Conservation (phyloP, 2,329 filamentous ascomycete genomes). For the Ophiostoma sp. region DNA sequence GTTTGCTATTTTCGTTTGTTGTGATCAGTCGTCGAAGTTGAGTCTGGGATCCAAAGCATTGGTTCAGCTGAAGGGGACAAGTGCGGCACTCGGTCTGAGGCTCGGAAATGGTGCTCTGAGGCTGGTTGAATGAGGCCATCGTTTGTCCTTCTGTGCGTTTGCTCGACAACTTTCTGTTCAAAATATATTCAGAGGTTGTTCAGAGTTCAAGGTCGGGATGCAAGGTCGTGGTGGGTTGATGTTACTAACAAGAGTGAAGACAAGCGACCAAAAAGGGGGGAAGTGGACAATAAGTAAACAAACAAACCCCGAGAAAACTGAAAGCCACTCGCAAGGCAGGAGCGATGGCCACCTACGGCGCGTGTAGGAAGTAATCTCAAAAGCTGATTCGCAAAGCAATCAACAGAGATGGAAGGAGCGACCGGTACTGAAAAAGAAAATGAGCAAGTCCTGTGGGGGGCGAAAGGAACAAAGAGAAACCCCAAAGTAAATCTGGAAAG, state of each 20-base stretch:
- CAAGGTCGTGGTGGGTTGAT: not conserved
- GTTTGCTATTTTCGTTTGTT: not conserved
- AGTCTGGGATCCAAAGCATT: not conserved
- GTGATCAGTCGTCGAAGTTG: not conserved
- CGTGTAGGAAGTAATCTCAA: not conserved
- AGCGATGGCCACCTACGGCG: not conserved
- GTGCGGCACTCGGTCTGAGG: not conserved
- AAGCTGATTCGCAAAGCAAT: not conserved
- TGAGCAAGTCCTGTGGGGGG: not conserved
- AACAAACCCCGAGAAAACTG: not conserved
- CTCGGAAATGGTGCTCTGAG: not conserved
- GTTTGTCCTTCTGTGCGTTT: not conserved
- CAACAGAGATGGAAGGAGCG: not conserved
- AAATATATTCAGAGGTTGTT: not conserved
- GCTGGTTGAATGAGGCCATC: not conserved
- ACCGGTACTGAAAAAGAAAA: not conserved
- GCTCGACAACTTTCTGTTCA: not conserved
- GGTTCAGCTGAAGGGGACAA: not conserved
- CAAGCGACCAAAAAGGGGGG: not conserved
- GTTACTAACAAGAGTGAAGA: not conserved
- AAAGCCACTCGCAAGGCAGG: not conserved
- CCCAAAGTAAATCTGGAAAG: not conserved
- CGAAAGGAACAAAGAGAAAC: not conserved
- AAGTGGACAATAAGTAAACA: not conserved
- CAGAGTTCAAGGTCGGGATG: not conserved